A percentile compares a stretch with the other conserved stretches of the same genome.
Evolutionary conservation across 805 yeast genomes (phyloP).

Genomic region (Clavispora carvajalis): DNA sequence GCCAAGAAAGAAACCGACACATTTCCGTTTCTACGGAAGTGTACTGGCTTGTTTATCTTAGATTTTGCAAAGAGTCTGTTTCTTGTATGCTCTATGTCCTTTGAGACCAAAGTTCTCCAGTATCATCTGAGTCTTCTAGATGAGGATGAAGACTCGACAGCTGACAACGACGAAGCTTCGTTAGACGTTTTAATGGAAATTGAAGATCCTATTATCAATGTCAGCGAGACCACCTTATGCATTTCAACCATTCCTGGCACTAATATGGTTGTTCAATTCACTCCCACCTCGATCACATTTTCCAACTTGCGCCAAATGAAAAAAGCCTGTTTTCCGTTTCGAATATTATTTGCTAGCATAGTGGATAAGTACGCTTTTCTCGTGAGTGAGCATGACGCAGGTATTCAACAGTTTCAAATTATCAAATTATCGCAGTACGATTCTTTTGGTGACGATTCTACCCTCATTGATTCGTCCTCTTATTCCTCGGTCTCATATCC

Average conservation of each 20-base stretch:
- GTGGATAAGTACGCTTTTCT: neutral
- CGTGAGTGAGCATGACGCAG: neutral
- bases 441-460: neutral
- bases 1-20: slow-evolving; percentile 22
- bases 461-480: neutral
- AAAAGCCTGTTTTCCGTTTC: neutral
- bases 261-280: slow-evolving; percentile 23
- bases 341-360: neutral
- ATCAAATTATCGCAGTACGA: neutral
- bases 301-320: slow-evolving; percentile 15
- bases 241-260: slow-evolving; percentile 8
- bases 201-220: slow-evolving; percentile 12
- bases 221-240: slow-evolving; percentile 14
- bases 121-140: slow-evolving; percentile 18
- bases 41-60: slow-evolving; percentile 17
- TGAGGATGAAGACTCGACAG: slow-evolving; percentile 15
- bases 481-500: neutral
- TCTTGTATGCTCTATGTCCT: slow-evolving; percentile 34
- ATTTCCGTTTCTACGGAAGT: slow-evolving; percentile 28
- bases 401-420: neutral
- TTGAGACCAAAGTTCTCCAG: slow-evolving; percentile 28
- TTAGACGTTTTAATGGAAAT: slow-evolving; percentile 24
- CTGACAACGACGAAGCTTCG: slow-evolving; percentile 11
- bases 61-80: slow-evolving; percentile 15
- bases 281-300: slow-evolving; percentile 16